Evolutionary conservation across 805 yeast species (phyloP), one percentile per base, ranked within the genome.

Genomic region (Metschnikowia hibisci): DNA sequence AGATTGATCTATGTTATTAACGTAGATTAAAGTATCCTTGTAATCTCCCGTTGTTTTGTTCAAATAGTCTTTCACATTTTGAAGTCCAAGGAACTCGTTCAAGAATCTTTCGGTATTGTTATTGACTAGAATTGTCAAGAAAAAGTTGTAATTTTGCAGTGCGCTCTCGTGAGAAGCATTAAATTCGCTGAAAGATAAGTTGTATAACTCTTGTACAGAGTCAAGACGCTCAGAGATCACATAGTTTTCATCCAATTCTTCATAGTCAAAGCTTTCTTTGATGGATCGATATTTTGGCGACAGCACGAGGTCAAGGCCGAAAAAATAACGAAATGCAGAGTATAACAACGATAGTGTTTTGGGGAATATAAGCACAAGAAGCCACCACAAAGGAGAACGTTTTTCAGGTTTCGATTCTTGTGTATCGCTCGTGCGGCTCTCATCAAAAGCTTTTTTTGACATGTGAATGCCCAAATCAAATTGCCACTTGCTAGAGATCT

Each of bases 351-450:
- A 63, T 7, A 78, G 37, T 1, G 80, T 51, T 43, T 69, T 73
- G 10, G 89, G 90, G 9, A 84, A 60, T 6, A 82, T 47, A 57
- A 82, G 59, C 2, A 84, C 51, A 1, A 82, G 55, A 40, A 81
- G 65, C 52, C 82, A 55, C 40, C 40, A 37, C 6, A 80, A 74
- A 12, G 51, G 35, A 8, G 55, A 41, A 9, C 57, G 47, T 22
- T 11, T 63, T 13, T 41, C 45, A 6, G 43, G 46, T 32, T 41
- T 39, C 11, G 39, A 15, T 4, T 40, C 48, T 1, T 16, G 22
- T n/a, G 18, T 6, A 3, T 26, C 46, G 10, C 34, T 37, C 27
- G 43, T 39, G 36, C 18, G 33, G 3, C 37, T n/a, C 6, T 18
- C 34, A 13, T 34, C 33, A 11, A 41, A 32, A 3, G 59, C 63